Conservation (phyloP, 169 alveolate genomes). For the Condylostoma magnum region DNA sequence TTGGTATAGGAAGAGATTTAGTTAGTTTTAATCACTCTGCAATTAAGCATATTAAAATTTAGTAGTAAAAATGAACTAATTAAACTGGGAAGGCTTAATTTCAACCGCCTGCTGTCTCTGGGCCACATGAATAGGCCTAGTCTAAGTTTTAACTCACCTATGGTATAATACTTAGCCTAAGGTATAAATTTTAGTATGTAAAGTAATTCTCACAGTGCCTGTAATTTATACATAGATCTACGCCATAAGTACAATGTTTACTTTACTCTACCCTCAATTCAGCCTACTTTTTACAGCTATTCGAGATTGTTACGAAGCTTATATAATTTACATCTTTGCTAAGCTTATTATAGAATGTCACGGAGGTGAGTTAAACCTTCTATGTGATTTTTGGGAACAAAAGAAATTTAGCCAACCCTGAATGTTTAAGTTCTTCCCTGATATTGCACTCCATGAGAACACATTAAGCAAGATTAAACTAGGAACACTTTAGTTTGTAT, state of each 20-base stretch:
- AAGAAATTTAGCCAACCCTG: conserved; percentile 46
- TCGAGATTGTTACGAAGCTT: conserved; percentile 63
- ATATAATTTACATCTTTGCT: conserved; percentile 52
- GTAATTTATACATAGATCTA: conserved; percentile 39
- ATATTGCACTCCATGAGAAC: conserved; percentile 32
- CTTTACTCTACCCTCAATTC: conserved; percentile 33
- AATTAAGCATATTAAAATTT: too few relatives aligned
- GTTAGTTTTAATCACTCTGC: too few relatives aligned
- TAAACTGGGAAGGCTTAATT: too few relatives aligned
- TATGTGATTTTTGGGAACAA: conserved; percentile 38
- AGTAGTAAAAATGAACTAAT: too few relatives aligned
- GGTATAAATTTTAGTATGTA: conserved; percentile 35
- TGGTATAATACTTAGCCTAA: conserved; percentile 44
- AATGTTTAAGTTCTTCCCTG: conserved; percentile 41
- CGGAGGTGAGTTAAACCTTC: conserved; percentile 47
- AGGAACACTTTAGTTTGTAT: conserved; percentile 61
- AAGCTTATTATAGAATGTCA: conserved; percentile 39
- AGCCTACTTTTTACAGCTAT: conserved; percentile 31
- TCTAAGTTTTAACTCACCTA: conserved; percentile 28
- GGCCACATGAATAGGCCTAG: background rate
- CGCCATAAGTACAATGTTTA: conserved; percentile 34
- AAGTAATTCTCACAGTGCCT: conserved; percentile 53
- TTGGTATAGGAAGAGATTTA: too few relatives aligned
- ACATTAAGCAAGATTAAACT: conserved; percentile 44
- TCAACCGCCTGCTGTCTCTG: too few relatives aligned